Base-by-base conservation (phyloP, 208 protist genomes). In the Trichomonas gallinae region DNA sequence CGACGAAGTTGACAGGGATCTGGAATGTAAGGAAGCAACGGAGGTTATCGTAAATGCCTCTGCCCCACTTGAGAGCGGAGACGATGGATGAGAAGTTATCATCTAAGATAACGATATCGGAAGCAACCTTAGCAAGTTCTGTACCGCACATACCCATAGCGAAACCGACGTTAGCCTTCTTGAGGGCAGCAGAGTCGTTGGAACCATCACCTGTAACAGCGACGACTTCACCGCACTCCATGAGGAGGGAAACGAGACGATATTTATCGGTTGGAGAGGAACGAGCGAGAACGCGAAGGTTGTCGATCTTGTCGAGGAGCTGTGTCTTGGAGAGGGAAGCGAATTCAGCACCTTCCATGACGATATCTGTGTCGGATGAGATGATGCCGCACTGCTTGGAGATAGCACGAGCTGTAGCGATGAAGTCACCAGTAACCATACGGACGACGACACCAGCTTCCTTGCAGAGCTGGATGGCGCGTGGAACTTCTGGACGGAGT, bases 41-140 rank as follows among this genome's bases (percentile, higher is more conserved):
- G 96, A 99, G 99, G 98, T 98, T 99, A 97, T 99, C 99, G 97
- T 98, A 99, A 31, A 99, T 98, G 97, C 98, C 99, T 58, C 99
- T 98, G 46, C 99, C 99, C 99, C 99, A 99, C 97, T 99, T 98
- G 3, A 99, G 98, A 26, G 97, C 97, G 9, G 46, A 34, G 23
- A 99, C 99, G 97, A 99, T 99, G 0, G 99, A 98, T 23, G 97
- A 96, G 96, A 99, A 99, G 97, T 99, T 99, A 98, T 99, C 98
- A 97, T 99, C 99, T 82, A 99, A 97, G 46, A 99, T 96, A 58
- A 99, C 97, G 42, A 99, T 99, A 91, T 99, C 98, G 34, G 98
- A 98, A n/a, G 98, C 98, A 93, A 98, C 97, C 96, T 98, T 98
- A 45, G 97, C 97, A 23, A 98, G 97, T n/a, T 97, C 48, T 44